phyloP scores from a whole-genome alignment of 2,329 filamentous ascomycete species.

The Neocatenulostroma microsporum region DNA sequence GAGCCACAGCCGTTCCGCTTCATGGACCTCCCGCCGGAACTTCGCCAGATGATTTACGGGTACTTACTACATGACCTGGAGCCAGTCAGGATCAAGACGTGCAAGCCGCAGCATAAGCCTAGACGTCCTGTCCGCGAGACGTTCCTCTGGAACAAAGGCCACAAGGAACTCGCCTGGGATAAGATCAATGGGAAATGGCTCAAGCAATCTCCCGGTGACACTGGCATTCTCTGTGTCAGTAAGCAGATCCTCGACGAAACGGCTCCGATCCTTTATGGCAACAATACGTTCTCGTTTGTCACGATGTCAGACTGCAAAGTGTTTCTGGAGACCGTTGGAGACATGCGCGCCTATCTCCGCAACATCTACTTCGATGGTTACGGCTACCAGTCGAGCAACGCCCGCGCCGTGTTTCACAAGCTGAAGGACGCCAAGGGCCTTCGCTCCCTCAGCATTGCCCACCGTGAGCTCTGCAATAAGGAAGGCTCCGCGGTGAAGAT shows the following conservation, averaged over 20 bases:
- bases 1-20: conserved; percentile 7
- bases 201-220: background rate
- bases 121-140: background rate
- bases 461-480: background rate
- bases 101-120: background rate
- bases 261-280: conserved; percentile 6
- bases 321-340: conserved; percentile 3
- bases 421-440: conserved; percentile 1
- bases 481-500: too few species aligned
- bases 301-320: background rate
- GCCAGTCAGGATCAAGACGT: background rate
- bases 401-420: background rate
- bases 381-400: background rate
- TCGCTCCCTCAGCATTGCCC: background rate
- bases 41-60: conserved; percentile 13
- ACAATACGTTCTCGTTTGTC: conserved; percentile 6
- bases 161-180: conserved; percentile 2
- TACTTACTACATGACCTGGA: conserved; percentile 5
- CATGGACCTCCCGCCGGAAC: conserved; percentile 10
- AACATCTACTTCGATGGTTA: background rate
- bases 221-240: conserved; percentile 2
- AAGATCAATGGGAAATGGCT: background rate
- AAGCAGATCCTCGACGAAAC: conserved; percentile 4
- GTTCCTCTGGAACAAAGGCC: background rate
- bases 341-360: background rate